Percentiles rank a stretch among this genome's conserved stretches.
phyloP scores from a whole-genome alignment of 1,139 yeast species.

The Geotrichum klebahnii region DNA sequence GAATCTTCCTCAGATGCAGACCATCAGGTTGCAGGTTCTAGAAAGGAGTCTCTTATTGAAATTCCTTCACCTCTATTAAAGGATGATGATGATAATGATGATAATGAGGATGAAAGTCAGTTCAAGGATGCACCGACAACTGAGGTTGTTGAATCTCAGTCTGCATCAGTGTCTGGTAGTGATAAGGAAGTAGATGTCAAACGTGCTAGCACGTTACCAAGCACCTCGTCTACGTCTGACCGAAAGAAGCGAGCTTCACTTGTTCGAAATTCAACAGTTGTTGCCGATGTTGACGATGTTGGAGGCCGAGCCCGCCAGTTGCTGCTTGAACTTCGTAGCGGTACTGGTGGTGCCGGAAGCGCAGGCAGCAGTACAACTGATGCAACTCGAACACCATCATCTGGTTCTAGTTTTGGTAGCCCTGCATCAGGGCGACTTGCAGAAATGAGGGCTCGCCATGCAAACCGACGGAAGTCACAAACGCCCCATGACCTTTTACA shows the following conservation, averaged over 20 bases:
- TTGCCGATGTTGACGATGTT: conserved; percentile 50
- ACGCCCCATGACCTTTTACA: background rate
- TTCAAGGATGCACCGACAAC: background rate
- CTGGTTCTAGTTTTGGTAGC: conserved; percentile 3
- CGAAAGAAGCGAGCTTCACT: background rate
- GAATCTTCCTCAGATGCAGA: too few species aligned
- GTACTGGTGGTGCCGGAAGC: conserved; percentile 23
- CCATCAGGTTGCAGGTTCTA: background rate
- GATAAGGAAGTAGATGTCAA: too few species aligned
- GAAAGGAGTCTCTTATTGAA: conserved; percentile 5
- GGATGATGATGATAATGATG: conserved; percentile 4
- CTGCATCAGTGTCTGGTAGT: too few species aligned
- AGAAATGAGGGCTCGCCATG: conserved; percentile 22
- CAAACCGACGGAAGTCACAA: conserved; percentile 16
- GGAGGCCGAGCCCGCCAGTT: conserved; percentile 59
- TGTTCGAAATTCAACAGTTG: conserved; percentile 8
- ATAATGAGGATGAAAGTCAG: background rate
- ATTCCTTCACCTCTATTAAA: conserved; percentile 18
- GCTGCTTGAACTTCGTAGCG: conserved; percentile 54
- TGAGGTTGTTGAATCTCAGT: background rate
- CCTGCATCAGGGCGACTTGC: conserved; percentile 16
- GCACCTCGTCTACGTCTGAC: background rate
- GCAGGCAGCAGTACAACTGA: conserved; percentile 18
- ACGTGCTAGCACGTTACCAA: background rate
- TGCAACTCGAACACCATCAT: conserved; percentile 2